Evolutionary conservation across 78 protist species (phyloP).

Genomic region (Mantamonas sphyraenae): DNA sequence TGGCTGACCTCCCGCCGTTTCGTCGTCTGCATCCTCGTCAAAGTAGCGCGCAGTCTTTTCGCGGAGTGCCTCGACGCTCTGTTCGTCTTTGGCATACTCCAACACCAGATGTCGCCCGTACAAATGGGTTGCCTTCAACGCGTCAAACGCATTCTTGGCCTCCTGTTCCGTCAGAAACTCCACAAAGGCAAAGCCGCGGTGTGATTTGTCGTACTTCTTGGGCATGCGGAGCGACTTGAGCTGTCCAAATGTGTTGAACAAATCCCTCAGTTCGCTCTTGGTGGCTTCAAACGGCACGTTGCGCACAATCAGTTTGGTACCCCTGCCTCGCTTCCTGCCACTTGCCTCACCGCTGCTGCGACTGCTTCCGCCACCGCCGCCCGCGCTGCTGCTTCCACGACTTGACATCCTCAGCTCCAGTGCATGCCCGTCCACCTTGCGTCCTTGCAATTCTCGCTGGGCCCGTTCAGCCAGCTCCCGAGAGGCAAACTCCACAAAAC

Average conservation of each 20-base stretch:
- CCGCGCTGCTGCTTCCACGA: background rate
- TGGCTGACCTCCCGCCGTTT: no score
- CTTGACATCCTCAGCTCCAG: constrained; percentile 41
- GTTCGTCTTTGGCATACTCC: constrained; percentile 60
- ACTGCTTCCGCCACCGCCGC: background rate
- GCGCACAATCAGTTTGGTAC: constrained; percentile 67
- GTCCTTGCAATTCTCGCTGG: no score
- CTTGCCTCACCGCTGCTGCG: background rate
- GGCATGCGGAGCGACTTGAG: constrained; percentile 83
- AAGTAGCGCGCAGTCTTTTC: no score
- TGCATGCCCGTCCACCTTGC: constrained; percentile 49
- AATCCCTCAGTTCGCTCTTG: constrained; percentile 67
- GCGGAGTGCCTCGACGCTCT: constrained; percentile 33
- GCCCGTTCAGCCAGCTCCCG: no score
- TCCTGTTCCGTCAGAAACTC: constrained; percentile 85
- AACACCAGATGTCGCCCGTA: constrained; percentile 83
- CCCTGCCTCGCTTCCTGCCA: background rate
- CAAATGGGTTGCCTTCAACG: constrained; percentile 79
- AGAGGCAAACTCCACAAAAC: constrained; percentile 63
- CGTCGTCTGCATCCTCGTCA: no score
- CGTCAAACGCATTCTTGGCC: constrained; percentile 74
- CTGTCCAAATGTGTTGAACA: constrained; percentile 63
- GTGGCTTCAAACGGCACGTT: constrained; percentile 95
- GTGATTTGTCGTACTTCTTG: constrained; percentile 57
- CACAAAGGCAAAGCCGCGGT: constrained; percentile 95